Base-by-base conservation (phyloP, 2,329 filamentous ascomycete species). In the Leptographium flavum region DNA sequence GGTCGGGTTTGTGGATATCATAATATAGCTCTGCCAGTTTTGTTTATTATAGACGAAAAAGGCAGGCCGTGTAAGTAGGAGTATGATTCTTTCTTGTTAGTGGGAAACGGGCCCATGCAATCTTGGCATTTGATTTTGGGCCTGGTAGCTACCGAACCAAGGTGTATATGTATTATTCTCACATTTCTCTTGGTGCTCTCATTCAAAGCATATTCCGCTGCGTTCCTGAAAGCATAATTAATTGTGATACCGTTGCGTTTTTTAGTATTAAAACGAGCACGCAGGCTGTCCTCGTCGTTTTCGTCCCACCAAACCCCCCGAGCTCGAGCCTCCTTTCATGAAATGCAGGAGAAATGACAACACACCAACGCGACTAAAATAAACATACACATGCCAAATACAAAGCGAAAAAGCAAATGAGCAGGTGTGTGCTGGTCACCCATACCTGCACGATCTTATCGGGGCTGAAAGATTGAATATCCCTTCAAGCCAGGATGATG, bases 161-260 rank as follows among this genome's bases (percentile, higher is more conserved):
- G 62, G 63, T 62, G 62, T 70, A 39, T n/a, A n/a, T n/a, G 69
- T 72, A 72, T 63, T 70, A 67, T 70, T 70, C 62, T 68, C 60
- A 61, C 61, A 65, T 64, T 62, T 61, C 58, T 61, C 58, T 46
- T 32, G 38, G 35, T 41, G 31, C 21, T 45, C 39, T 37, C 38
- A 43, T 46, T 46, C 14, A 15, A 3, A 6, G 38, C 21, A 13
- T 5, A 14, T 30, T 28, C n/a, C 14, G n/a, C n/a, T n/a, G n/a
- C n/a, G n/a, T n/a, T n/a, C n/a, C n/a, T 7, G 15, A 5, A 30
- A 7, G 13, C 7, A 23, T 37, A 19, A 36, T 21, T 36, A 36
- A 36, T n/a, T 19, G 33, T 37, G 11, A 37, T 37, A 13, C n/a
- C 21, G 7, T 23, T n/a, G 35, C 14, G 21, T 23, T 23, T 23